A percentile compares a stretch with the other conserved stretches of the same genome.
Evolutionary conservation across 192 early-diverging fungal genomes (phyloP).

Genomic region (Coemansia nantahalensis): DNA sequence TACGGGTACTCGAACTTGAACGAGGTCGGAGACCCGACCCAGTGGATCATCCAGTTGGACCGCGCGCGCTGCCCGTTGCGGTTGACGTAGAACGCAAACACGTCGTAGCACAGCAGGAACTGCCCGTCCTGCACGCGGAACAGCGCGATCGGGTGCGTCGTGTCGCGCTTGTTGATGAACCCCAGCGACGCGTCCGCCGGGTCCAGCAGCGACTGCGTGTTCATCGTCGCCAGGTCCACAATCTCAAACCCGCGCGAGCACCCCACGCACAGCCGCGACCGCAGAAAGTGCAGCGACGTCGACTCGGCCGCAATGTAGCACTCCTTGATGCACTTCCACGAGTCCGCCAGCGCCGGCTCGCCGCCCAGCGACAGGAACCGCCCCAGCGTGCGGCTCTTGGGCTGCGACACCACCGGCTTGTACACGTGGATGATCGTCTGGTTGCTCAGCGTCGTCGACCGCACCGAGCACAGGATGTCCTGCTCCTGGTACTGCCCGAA

Average conservation of each 20-base stretch:
- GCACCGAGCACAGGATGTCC: conserved; percentile 66
- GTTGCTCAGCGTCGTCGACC: conserved; percentile 69
- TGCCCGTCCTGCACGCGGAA: conserved; percentile 75
- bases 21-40: conserved; percentile 82
- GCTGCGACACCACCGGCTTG: conserved; percentile 61
- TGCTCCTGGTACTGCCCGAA: conserved; percentile 60
- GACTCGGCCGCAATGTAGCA: conserved; percentile 93
- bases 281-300: conserved; percentile 80
- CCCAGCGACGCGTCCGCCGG: conserved; percentile 74
- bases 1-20: conserved; percentile 84
- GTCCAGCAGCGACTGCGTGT: conserved; percentile 86
- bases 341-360: conserved; percentile 40
- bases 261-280: conserved; percentile 84
- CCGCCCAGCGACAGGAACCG: conserved; percentile 43
- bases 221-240: conserved; percentile 79
- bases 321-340: conserved; percentile 66
- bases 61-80: conserved; percentile 74
- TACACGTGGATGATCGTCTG: conserved; percentile 71
- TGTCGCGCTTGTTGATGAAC: conserved; percentile 78
- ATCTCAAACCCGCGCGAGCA: conserved; percentile 93
- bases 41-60: conserved; percentile 77
- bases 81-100: conserved; percentile 92
- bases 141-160: conserved; percentile 74
- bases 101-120: conserved; percentile 92
- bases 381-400: conserved; percentile 51